Base-by-base conservation (phyloP, 23 red algal genomes). In the Gracilaria caudata region DNA sequence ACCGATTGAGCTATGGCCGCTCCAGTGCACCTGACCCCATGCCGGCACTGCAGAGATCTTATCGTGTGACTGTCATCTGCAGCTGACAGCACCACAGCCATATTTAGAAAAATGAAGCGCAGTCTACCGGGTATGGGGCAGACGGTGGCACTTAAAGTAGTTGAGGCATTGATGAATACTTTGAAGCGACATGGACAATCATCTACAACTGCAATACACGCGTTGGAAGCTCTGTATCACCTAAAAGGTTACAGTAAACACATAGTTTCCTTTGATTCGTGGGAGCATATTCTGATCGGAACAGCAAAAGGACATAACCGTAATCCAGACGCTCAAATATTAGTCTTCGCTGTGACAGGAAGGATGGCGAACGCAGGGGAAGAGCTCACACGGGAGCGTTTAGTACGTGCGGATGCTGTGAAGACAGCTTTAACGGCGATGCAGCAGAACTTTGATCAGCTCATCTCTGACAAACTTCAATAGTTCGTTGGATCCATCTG, bases 191-290 rank as follows among this genome's bases (percentile, higher is more conserved):
- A 85, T 70, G 81, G 81, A 9, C 59, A 70, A 25, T 45, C 63
- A 12, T 64, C 44, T 13, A 70, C 39, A 8, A 72, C 45, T 28
- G 81, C 81, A 28, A 47, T 53, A 36, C 81, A 85, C 51, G 81
- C 81, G 23, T 32, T 85, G 63, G 81, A 61, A 51, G 81, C 81
- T 23, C 35, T 85, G 63, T 40, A 72, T 70, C 81, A 85, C 73
- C 41, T 85, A 23, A 36, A 43, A 26, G 43, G 0, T 9, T 64
- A 21, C 51, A 23, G 51, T 11, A 68, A 16, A 26, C 65, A 63
- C 17, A 70, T 85, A 21, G n/a, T 85, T 55, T 17, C 63, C n/a
- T 73, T 51, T n/a, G 59, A 85, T 28, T 41, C 38, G 0, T 85
- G 81, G 81, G 65, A 85, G 35, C 21, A 30, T 34, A 59, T 73